phyloP scores from a whole-genome alignment of 2,329 filamentous ascomycete species.

The Plenodomus lindquistii region DNA sequence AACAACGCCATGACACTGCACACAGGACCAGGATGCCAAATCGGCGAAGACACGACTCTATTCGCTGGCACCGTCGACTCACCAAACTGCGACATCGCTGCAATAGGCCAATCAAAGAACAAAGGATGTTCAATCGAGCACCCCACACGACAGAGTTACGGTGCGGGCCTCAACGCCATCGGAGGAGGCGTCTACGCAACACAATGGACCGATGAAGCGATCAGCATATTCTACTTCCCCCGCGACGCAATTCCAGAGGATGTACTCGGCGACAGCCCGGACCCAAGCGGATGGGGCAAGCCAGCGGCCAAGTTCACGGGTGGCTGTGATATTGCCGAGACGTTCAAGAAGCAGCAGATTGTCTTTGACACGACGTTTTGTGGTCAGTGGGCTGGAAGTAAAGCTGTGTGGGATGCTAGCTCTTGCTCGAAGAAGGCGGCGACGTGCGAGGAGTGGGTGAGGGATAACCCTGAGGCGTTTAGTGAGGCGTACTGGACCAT shows the following conservation, averaged over 20 bases:
- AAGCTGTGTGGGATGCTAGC: constrained; percentile 65
- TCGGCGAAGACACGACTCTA: constrained; percentile 42
- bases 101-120: constrained; percentile 44
- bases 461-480: constrained; percentile 71
- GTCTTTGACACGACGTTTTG: constrained; percentile 86
- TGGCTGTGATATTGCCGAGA: constrained; percentile 68
- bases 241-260: constrained; percentile 68
- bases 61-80: constrained; percentile 56
- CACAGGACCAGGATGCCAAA: constrained; percentile 50
- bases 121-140: constrained; percentile 51
- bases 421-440: constrained; percentile 63
- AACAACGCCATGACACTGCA: constrained; percentile 54
- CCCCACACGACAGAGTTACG: constrained; percentile 50
- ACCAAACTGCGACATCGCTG: constrained; percentile 54
- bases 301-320: constrained; percentile 71
- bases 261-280: constrained; percentile 61
- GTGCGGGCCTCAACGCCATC: constrained; percentile 56
- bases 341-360: constrained; percentile 75
- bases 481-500: constrained; percentile 76
- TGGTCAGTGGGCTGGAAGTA: constrained; percentile 76
- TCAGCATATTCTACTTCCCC: constrained; percentile 83
- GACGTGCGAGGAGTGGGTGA: constrained; percentile 74
- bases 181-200: constrained; percentile 53
- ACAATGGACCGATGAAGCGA: constrained; percentile 69
- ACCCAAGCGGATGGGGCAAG: constrained; percentile 69